Evolutionary conservation across 2,329 filamentous ascomycete genomes (phyloP).

Genomic region (Ascochyta rabiei): DNA sequence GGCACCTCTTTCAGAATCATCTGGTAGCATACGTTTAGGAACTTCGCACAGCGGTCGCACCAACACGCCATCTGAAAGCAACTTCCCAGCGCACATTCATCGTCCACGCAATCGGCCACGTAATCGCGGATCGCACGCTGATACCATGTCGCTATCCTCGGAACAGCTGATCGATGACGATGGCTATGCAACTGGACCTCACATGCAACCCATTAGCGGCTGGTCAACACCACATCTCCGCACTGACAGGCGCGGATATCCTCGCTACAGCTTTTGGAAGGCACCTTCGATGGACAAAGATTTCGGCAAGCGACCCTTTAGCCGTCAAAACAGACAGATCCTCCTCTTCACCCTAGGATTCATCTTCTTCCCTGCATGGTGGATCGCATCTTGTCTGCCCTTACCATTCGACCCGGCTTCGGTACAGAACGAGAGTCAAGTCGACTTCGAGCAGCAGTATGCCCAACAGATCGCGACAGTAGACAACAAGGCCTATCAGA

Average conservation of each 20-base stretch:
- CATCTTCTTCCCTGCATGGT: conserved; percentile 67
- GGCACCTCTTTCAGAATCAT: conserved; percentile 43
- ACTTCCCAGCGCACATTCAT: conserved; percentile 46
- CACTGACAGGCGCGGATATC: conserved; percentile 51
- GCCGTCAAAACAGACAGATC: conserved; percentile 75
- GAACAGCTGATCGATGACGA: conserved; percentile 38
- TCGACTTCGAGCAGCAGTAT: conserved; percentile 52
- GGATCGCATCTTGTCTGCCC: conserved; percentile 73
- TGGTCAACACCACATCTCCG: conserved; percentile 46
- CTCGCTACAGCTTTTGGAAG: conserved; percentile 69
- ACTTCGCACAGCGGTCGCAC: conserved; percentile 47
- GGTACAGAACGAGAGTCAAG: conserved; percentile 45
- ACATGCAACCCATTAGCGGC: conserved; percentile 33
- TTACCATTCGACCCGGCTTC: conserved; percentile 65
- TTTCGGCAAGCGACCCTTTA: conserved; percentile 64
- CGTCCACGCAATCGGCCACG: conserved; percentile 48
- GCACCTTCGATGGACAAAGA: conserved; percentile 73
- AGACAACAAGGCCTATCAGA: conserved; percentile 60
- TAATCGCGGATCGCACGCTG: conserved; percentile 37
- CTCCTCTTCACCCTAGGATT: conserved; percentile 78
- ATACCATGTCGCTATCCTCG: conserved; percentile 39
- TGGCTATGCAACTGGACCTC: conserved; percentile 35
- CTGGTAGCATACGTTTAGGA: conserved; percentile 37
- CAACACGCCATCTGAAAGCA: conserved; percentile 45
- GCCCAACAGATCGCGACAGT: conserved; percentile 52